phyloP scores from a whole-genome alignment of 495 filamentous ascomycete species.

The Xylaria venustula region DNA sequence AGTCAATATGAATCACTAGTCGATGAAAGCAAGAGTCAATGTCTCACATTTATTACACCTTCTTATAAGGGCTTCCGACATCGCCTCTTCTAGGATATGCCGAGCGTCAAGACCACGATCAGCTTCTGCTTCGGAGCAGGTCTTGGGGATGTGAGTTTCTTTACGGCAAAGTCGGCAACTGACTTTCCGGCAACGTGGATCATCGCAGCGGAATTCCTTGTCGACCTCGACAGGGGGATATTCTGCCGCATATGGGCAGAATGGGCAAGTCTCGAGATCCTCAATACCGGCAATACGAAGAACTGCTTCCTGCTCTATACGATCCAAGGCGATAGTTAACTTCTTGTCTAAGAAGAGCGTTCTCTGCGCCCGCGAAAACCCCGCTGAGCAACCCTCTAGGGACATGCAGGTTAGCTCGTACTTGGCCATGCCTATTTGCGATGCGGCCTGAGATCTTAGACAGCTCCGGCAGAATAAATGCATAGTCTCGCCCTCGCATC shows the following conservation, averaged over 20 bases:
- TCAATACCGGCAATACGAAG: slow-evolving; percentile 65
- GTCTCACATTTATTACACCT: slow-evolving; percentile 65
- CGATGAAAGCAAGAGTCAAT: not conserved
- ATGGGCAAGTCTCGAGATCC: slow-evolving; percentile 70
- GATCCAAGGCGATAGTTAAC: slow-evolving; percentile 56
- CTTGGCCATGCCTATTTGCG: slow-evolving; percentile 61
- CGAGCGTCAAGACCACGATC: slow-evolving; percentile 56
- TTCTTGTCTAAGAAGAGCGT: slow-evolving; percentile 58
- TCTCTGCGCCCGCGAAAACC: slow-evolving; percentile 47
- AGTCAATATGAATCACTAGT: slow-evolving; percentile 20
- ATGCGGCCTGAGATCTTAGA: slow-evolving; percentile 61
- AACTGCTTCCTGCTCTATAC: slow-evolving; percentile 66
- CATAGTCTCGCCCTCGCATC: slow-evolving; percentile 54
- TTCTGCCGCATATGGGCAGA: slow-evolving; percentile 78
- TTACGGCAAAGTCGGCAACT: slow-evolving; percentile 74
- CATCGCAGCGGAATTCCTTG: slow-evolving; percentile 72
- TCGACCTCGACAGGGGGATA: slow-evolving; percentile 65
- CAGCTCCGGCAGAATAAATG: slow-evolving; percentile 70
- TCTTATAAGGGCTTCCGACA: slow-evolving; percentile 74
- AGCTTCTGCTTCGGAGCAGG: slow-evolving; percentile 67
- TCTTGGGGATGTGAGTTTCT: slow-evolving; percentile 71
- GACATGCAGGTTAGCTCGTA: slow-evolving; percentile 60
- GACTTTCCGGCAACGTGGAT: slow-evolving; percentile 60
- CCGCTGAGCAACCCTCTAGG: slow-evolving; percentile 41
- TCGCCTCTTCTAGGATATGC: slow-evolving; percentile 76